Evolutionary conservation across 2,329 filamentous ascomycete species (phyloP).

Genomic region (Ceratocystis cacaofunesta): DNA sequence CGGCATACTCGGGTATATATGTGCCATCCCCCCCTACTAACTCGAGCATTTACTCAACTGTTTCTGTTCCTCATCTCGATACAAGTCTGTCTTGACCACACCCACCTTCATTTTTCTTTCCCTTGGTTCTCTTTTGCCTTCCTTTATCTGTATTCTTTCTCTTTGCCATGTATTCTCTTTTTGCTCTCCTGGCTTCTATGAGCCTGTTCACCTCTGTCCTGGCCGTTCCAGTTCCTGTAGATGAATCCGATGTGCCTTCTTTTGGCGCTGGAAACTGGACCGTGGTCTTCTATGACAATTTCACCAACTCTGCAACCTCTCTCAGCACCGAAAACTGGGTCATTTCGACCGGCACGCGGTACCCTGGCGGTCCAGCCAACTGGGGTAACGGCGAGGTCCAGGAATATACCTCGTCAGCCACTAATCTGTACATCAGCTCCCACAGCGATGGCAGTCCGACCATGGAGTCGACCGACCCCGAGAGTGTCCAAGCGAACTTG

Average conservation of each 20-base stretch:
- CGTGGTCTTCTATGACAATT: conserved; percentile 23
- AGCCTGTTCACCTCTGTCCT: not conserved
- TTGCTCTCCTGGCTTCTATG: not conserved
- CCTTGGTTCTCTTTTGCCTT: not conserved
- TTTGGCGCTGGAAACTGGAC: conserved; percentile 7
- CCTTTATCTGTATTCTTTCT: not conserved
- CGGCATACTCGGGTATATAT: not conserved
- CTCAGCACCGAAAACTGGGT: conserved; percentile 10
- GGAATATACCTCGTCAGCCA: conserved; percentile 28
- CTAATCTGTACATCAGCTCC: conserved; percentile 27
- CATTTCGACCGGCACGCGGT: conserved; percentile 29
- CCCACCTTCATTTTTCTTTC: not conserved
- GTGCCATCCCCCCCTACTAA: not conserved
- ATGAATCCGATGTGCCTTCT: not conserved
- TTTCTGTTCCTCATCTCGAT: conserved; percentile 3
- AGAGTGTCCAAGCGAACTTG: not conserved
- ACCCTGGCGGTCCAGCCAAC: conserved; percentile 30
- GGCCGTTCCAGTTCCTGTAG: not conserved
- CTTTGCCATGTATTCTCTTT: not conserved
- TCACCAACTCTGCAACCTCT: conserved; percentile 15
- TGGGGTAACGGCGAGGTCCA: conserved; percentile 38
- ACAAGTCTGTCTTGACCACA: not conserved
- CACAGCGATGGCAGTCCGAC: conserved; percentile 19
- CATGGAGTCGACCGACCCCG: not conserved
- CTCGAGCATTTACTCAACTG: not conserved